Conservation (phyloP, 2,329 filamentous ascomycete genomes). For the Claviceps lovelessii region DNA sequence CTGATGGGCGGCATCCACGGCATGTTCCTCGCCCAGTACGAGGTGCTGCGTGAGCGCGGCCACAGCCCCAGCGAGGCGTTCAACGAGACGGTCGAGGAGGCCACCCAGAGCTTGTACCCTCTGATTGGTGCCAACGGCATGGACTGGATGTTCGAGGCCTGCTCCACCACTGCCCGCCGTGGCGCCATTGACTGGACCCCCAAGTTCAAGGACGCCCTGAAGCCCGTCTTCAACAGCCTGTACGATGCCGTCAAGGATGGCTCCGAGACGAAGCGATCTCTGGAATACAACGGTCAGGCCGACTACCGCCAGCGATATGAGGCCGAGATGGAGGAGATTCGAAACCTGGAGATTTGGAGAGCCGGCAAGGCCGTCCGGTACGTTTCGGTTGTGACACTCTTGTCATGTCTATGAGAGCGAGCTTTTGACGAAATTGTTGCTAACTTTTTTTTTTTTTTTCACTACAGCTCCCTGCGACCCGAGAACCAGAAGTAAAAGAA, state of each 20-base stretch:
- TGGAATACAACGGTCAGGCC: conserved; percentile 90
- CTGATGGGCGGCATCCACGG: conserved; percentile 99
- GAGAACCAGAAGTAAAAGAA: conserved; percentile 64
- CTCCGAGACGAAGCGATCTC: conserved; percentile 85
- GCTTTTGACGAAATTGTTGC: neutral
- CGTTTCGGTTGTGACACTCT: conserved; percentile 14
- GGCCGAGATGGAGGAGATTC: conserved; percentile 97
- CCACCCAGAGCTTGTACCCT: conserved; percentile 93
- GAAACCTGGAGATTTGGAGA: conserved; percentile 95
- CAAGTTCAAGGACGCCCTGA: conserved; percentile 93
- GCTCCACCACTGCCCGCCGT: conserved; percentile 95
- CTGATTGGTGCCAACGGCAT: conserved; percentile 95
- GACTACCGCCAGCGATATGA: conserved; percentile 98
- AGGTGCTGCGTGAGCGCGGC: conserved; percentile 96
- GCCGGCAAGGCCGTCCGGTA: conserved; percentile 93
- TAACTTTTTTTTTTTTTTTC: neutral
- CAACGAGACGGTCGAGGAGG: conserved; percentile 99
- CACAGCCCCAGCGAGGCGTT: conserved; percentile 97
- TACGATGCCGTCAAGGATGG: conserved; percentile 88
- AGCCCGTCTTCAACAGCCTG: conserved; percentile 95
- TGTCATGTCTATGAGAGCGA: neutral
- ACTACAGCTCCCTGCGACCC: conserved; percentile 55
- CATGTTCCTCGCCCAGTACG: conserved; percentile 99
- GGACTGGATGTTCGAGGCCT: conserved; percentile 99
- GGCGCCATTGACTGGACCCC: conserved; percentile 98